Conservation (phyloP, 345 rosid species). For the Dipteronia dyeriana region DNA sequence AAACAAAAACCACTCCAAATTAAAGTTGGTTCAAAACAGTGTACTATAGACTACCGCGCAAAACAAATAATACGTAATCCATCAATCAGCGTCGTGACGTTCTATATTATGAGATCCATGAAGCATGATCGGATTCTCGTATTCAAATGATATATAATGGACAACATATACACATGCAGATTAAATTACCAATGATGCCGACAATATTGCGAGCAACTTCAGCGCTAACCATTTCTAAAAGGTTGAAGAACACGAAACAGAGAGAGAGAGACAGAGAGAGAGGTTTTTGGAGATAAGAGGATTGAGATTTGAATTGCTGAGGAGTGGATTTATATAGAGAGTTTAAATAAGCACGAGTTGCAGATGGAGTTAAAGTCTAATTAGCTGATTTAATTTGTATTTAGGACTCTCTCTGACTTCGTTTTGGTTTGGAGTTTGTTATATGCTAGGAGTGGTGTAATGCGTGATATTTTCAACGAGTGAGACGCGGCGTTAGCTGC, state of each 20-base stretch:
- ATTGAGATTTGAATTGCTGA: background rate
- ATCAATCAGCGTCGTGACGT: too few relatives aligned
- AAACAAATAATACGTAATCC: background rate
- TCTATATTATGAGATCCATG: too few relatives aligned
- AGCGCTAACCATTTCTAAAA: slow-evolving; percentile 12
- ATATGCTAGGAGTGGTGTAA: background rate
- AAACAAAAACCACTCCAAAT: background rate
- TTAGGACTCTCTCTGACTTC: background rate
- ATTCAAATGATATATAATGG: too few relatives aligned
- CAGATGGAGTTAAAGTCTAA: background rate
- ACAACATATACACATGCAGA: too few relatives aligned
- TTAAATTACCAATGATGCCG: slow-evolving; percentile 9
- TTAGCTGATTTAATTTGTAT: background rate
- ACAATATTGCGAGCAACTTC: slow-evolving; percentile 12
- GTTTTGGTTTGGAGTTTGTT: background rate
- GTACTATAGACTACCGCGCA: too few relatives aligned
- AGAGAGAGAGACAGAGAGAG: background rate
- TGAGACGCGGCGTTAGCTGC: too few relatives aligned
- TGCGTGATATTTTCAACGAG: background rate
- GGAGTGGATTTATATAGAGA: background rate
- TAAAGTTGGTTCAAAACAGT: too few relatives aligned
- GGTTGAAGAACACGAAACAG: background rate
- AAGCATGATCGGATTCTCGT: too few relatives aligned
- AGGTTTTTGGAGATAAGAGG: background rate
- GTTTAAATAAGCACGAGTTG: background rate